Percentiles rank a stretch among this genome's conserved stretches.
These are phyloP conservation scores for Hymenotorrendiella dingleyae DNA, from an alignment of 2,329 filamentous ascomycete species.

Conservation along the genomic window DNA sequence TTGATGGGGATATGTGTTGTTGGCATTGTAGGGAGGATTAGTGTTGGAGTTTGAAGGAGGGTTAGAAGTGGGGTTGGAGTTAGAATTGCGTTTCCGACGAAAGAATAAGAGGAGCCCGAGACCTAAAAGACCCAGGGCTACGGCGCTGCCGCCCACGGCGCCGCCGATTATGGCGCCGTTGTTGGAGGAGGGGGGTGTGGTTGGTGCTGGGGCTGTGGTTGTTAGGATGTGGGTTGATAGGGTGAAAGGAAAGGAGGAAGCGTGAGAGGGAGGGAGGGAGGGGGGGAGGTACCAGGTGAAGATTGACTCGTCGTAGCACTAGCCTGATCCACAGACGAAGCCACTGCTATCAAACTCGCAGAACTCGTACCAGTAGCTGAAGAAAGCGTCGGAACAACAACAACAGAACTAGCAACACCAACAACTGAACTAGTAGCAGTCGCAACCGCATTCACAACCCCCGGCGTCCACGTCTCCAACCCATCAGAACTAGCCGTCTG, in stretches of 20 bases:
- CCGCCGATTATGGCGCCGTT: slow-evolving; percentile 4
- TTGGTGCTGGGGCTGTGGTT: background rate
- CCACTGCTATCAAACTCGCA: too few relatives aligned
- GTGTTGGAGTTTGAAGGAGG: too few relatives aligned
- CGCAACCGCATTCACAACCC: background rate
- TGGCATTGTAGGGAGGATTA: background rate
- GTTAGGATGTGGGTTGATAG: background rate
- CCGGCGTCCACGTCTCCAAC: slow-evolving; percentile 1
- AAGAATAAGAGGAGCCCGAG: slow-evolving; percentile 4
- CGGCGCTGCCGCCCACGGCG: background rate
- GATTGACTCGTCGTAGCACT: too few relatives aligned
- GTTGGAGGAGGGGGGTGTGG: slow-evolving; percentile 1
- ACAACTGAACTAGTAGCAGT: background rate
- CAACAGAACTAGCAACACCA: too few relatives aligned
- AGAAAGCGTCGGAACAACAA: too few relatives aligned
- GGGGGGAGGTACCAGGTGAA: too few relatives aligned
- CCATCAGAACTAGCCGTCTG: slow-evolving; percentile 1
- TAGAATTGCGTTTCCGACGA: background rate
- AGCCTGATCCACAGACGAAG: too few relatives aligned
- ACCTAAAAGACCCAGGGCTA: slow-evolving; percentile 1
- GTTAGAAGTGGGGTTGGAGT: background rate
- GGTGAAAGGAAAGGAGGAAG: background rate
- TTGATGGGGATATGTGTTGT: background rate
- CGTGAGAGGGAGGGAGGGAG: too few relatives aligned
- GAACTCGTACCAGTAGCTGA: too few relatives aligned